These are phyloP conservation scores for Saksenaea oblongispora DNA, from an alignment of 371 early-diverging fungal genomes.

Conservation along the genomic window DNA sequence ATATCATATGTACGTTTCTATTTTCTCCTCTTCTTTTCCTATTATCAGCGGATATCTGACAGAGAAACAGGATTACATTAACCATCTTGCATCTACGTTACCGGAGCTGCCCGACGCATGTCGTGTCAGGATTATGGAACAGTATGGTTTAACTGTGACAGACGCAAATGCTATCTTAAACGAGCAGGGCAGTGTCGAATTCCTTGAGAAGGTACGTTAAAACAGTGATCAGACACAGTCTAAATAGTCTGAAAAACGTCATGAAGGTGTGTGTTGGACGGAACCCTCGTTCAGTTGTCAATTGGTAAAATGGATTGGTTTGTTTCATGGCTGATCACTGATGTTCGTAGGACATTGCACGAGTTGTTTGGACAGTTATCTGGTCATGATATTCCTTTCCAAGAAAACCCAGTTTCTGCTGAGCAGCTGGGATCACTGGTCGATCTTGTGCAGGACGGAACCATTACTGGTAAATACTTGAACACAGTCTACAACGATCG, in stretches of 20 bases:
- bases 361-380: constrained; percentile 80
- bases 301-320: constrained; percentile 40
- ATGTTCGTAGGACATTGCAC: constrained; percentile 68
- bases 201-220: constrained; percentile 65
- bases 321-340: constrained; percentile 10
- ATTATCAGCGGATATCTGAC: neutral
- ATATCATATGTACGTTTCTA: constrained; percentile 37
- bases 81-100: constrained; percentile 36
- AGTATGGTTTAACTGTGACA: constrained; percentile 59
- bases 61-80: constrained; percentile 46
- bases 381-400: constrained; percentile 53
- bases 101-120: constrained; percentile 78
- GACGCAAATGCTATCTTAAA: constrained; percentile 68
- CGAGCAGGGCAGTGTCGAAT: constrained; percentile 71
- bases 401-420: constrained; percentile 58
- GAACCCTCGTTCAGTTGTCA: constrained; percentile 42
- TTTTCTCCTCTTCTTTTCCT: neutral
- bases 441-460: constrained; percentile 59
- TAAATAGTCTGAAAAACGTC: neutral
- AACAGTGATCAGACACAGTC: neutral
- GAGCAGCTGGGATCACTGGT: constrained; percentile 66
- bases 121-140: constrained; percentile 58
- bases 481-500: neutral
- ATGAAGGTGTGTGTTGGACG: constrained; percentile 41
- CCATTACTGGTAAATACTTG: constrained; percentile 56